These are phyloP conservation scores for Croton setiger DNA, from an alignment of 441 rosid species.

Conservation along the genomic window DNA sequence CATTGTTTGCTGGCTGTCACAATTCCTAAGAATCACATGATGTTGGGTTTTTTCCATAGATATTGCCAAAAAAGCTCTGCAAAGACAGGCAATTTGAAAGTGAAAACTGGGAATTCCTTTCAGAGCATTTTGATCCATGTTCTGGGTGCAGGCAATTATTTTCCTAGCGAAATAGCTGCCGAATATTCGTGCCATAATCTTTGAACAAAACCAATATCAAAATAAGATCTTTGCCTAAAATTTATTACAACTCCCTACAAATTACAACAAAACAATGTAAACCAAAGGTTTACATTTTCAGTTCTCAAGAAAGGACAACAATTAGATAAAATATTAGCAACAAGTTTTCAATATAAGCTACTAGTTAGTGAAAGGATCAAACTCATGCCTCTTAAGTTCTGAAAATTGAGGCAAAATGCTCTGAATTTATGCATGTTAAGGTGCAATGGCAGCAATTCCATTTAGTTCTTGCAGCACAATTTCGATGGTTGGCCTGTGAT, in stretches of 20 bases:
- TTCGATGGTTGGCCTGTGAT: slow-evolving; percentile 66
- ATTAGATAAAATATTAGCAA: slow-evolving; percentile 16
- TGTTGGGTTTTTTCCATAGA: too few species aligned
- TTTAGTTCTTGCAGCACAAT: slow-evolving; percentile 54
- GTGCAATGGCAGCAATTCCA: slow-evolving; percentile 20
- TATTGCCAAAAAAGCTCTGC: too few species aligned
- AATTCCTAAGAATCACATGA: slow-evolving; percentile 7
- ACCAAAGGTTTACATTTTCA: background rate
- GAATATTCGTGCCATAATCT: background rate
- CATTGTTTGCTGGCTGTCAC: background rate
- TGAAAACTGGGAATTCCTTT: too few species aligned
- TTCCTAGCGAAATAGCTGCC: too few species aligned
- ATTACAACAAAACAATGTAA: background rate
- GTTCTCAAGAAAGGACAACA: slow-evolving; percentile 16
- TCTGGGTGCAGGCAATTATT: too few species aligned
- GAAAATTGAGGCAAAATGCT: background rate
- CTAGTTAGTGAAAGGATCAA: slow-evolving; percentile 20
- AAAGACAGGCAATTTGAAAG: too few species aligned
- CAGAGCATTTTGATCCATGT: too few species aligned
- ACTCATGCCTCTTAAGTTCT: slow-evolving; percentile 16
- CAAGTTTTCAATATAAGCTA: slow-evolving; percentile 5
- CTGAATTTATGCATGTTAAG: slow-evolving; percentile 15
- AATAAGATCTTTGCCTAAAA: background rate
- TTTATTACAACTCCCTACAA: background rate
- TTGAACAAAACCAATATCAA: background rate